Percentiles rank a stretch among this genome's conserved stretches.
Evolutionary conservation across 805 yeast species (phyloP).

Genomic region (Schwanniomyces sp.): DNA sequence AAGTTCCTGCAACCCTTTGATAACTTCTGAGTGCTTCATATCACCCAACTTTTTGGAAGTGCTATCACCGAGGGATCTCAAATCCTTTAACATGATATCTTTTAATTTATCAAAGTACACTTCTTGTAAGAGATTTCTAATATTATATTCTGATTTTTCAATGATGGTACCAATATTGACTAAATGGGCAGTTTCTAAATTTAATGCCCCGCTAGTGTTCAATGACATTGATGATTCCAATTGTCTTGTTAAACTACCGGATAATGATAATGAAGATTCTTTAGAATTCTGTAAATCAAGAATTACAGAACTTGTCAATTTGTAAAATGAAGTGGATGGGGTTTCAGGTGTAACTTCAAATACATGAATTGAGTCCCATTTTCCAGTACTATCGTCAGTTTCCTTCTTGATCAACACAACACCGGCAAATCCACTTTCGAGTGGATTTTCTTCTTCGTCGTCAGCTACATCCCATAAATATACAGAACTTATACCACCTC

Average conservation of each 20-base stretch:
- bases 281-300: conserved; percentile 52
- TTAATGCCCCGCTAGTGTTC: conserved; percentile 27
- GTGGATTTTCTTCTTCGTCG: conserved; percentile 38
- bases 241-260: conserved; percentile 89
- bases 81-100: conserved; percentile 64
- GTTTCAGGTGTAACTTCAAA: conserved; percentile 62
- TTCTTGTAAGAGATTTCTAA: conserved; percentile 85
- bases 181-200: conserved; percentile 66
- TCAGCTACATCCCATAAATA: conserved; percentile 88
- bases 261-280: conserved; percentile 42
- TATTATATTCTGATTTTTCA: conserved; percentile 84
- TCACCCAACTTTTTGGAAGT: conserved; percentile 29
- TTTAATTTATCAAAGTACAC: conserved; percentile 94
- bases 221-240: conserved; percentile 53
- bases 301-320: conserved; percentile 84
- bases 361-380: conserved; percentile 95
- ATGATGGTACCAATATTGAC: conserved; percentile 82
- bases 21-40: conserved; percentile 33
- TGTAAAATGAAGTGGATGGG: conserved; percentile 48
- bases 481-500: conserved; percentile 79
- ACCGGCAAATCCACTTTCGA: conserved; percentile 76
- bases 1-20: conserved; percentile 38
- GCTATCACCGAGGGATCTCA: conserved; percentile 38
- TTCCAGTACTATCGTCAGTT: conserved; percentile 49
- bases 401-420: conserved; percentile 82